Evolutionary conservation across 2,329 filamentous ascomycete species (phyloP).

Genomic region (Sclerotinia spermophila): DNA sequence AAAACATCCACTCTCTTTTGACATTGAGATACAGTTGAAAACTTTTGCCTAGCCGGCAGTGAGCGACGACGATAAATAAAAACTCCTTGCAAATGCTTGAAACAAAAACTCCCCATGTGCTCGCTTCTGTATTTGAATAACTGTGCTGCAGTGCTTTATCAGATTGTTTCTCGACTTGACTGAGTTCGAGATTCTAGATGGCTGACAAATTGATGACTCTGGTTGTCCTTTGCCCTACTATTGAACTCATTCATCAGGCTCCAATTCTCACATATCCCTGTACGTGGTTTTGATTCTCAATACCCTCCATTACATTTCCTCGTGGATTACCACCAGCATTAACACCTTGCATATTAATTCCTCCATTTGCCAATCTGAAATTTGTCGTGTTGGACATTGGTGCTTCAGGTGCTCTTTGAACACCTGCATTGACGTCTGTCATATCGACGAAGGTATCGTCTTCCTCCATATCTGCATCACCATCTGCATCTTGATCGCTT

Average conservation of each 20-base stretch:
- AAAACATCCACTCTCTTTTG: not conserved
- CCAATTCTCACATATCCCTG: conserved; percentile 33
- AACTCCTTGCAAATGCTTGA: conserved; percentile 14
- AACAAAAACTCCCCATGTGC: not conserved
- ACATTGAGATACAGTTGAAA: not conserved
- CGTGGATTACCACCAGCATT: conserved; percentile 17
- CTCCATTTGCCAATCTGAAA: conserved; percentile 30
- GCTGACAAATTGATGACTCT: not conserved
- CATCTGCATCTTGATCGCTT: conserved; percentile 32
- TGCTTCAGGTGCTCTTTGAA: conserved; percentile 25
- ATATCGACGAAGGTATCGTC: conserved; percentile 54
- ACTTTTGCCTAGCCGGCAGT: not conserved
- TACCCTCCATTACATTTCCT: conserved; percentile 25
- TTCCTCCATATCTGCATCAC: conserved; percentile 47
- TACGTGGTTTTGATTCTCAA: conserved; percentile 27
- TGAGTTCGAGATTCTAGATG: not conserved
- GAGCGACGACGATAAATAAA: not conserved
- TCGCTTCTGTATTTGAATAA: not conserved
- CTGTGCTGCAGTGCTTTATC: not conserved
- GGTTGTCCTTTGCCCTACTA: not conserved
- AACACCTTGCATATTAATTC: conserved; percentile 18
- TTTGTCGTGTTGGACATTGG: conserved; percentile 23
- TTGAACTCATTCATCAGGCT: conserved; percentile 20
- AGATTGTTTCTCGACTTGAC: not conserved
- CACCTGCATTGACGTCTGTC: conserved; percentile 27